phyloP scores from a whole-genome alignment of 2,329 filamentous ascomycete species.

The Cordyceps javanica region DNA sequence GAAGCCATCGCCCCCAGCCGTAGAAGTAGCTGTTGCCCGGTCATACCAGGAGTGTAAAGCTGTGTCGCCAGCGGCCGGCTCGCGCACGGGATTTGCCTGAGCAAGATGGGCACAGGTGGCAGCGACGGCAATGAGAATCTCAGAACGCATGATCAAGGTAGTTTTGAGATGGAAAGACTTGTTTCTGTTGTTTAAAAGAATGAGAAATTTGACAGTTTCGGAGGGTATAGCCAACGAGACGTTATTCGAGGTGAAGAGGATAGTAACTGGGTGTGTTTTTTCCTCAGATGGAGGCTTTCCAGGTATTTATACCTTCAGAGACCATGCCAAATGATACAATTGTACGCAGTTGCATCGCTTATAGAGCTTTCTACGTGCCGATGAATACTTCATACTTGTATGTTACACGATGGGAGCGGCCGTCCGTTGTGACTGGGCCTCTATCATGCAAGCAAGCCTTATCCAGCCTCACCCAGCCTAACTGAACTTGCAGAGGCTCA shows the following conservation, averaged over 20 bases:
- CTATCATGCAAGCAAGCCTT: not conserved
- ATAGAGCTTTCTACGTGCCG: not conserved
- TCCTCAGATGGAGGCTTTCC: not conserved
- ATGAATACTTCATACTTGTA: not conserved
- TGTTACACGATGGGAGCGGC: not conserved
- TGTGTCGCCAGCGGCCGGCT: not conserved
- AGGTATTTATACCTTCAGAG: not conserved
- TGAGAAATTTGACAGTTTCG: not conserved
- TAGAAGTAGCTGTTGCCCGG: not conserved
- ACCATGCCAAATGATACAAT: not conserved
- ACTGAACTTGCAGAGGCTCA: not conserved
- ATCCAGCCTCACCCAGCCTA: not conserved
- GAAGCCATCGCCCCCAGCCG: not conserved
- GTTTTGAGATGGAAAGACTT: rapidly evolving
- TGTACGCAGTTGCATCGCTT: not conserved
- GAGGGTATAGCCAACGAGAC: not conserved
- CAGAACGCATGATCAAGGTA: not conserved
- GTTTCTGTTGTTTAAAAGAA: not conserved
- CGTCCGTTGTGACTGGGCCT: not conserved
- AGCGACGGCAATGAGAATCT: not conserved
- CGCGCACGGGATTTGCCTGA: not conserved
- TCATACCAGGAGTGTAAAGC: not conserved
- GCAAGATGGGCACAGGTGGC: not conserved
- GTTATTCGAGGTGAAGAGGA: not conserved
- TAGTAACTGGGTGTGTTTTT: not conserved